A percentile compares a stretch with the other conserved stretches of the same genome.
Evolutionary conservation across 495 filamentous ascomycete species (phyloP).

Genomic region (Penicillium pancosmium): DNA sequence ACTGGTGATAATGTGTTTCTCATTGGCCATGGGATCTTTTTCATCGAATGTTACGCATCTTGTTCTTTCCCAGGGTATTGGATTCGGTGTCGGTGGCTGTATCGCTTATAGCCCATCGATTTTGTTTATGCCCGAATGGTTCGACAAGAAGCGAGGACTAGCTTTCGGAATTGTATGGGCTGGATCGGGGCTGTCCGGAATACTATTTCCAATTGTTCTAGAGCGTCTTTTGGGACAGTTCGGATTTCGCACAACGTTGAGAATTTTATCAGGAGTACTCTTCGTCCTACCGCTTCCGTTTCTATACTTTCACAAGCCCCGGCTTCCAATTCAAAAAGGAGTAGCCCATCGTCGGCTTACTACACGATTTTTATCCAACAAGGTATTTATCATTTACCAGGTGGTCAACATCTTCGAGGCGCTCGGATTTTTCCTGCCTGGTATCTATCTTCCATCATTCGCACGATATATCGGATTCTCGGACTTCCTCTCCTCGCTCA

Average conservation of each 20-base stretch:
- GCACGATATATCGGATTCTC: slow-evolving; percentile 47
- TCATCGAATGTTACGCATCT: slow-evolving; percentile 47
- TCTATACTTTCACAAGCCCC: slow-evolving; percentile 58
- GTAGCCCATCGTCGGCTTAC: slow-evolving; percentile 21
- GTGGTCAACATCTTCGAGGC: slow-evolving; percentile 55
- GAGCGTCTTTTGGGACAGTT: slow-evolving; percentile 47
- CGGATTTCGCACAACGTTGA: slow-evolving; percentile 56
- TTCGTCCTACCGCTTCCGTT: slow-evolving; percentile 55
- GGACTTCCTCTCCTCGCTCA: slow-evolving; percentile 38
- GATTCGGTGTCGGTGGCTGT: slow-evolving; percentile 51
- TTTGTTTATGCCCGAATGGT: slow-evolving; percentile 58
- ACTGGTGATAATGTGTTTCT: slow-evolving; percentile 36
- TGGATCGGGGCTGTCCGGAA: slow-evolving; percentile 43
- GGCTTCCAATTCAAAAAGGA: slow-evolving; percentile 45
- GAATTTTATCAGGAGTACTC: slow-evolving; percentile 47
- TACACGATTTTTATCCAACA: slow-evolving; percentile 48
- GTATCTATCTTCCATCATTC: slow-evolving; percentile 61
- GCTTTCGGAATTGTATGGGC: slow-evolving; percentile 56
- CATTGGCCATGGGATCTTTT: slow-evolving; percentile 50
- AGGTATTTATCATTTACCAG: slow-evolving; percentile 54
- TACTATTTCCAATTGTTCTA: slow-evolving; percentile 51
- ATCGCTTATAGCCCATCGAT: slow-evolving; percentile 51
- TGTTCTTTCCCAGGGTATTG: slow-evolving; percentile 52
- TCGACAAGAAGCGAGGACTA: slow-evolving; percentile 47
- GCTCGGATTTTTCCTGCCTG: slow-evolving; percentile 63